These are phyloP conservation scores for Globisporangium carolinianum DNA, from an alignment of 352 stramenopile genomes.

Conservation along the genomic window DNA sequence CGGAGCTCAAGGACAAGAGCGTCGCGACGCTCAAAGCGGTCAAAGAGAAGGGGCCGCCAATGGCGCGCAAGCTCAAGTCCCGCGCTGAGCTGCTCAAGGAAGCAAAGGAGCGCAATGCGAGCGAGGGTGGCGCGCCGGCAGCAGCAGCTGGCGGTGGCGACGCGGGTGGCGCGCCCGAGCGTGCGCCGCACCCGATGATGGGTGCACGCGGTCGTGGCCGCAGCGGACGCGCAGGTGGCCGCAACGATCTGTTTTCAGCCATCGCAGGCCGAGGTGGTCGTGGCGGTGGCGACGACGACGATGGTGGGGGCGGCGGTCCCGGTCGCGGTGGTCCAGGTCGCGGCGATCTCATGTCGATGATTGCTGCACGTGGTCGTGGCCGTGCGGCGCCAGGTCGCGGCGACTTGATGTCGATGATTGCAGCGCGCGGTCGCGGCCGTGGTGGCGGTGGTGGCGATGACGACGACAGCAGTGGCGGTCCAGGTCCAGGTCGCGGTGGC, in stretches of 20 bases:
- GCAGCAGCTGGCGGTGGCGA: conserved; percentile 20
- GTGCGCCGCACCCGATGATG: conserved; percentile 33
- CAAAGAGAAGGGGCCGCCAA: conserved; percentile 58
- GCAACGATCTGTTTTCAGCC: conserved; percentile 39
- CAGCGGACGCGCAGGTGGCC: conserved; percentile 18
- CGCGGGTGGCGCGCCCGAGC: conserved; percentile 15
- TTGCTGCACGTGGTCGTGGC: conserved; percentile 28
- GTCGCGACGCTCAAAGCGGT: conserved; percentile 37
- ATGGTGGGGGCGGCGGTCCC: conserved; percentile 25
- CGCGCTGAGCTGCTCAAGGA: conserved; percentile 78
- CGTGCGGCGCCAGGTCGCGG: conserved; percentile 36
- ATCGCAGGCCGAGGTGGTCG: conserved; percentile 41
- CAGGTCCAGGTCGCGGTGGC: conserved; percentile 18
- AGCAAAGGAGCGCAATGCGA: conserved; percentile 81
- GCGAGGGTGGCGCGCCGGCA: conserved; percentile 26
- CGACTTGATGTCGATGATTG: conserved; percentile 67
- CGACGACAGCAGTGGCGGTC: conserved; percentile 23
- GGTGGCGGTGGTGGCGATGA: conserved; percentile 18
- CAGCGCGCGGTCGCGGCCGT: conserved; percentile 23
- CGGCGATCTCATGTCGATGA: conserved; percentile 30
- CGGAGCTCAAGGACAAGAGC: conserved; percentile 65
- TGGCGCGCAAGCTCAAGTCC: conserved; percentile 57
- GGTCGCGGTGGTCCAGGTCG: conserved; percentile 17
- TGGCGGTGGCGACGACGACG: conserved; percentile 31
- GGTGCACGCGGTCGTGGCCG: conserved; percentile 32